Evolutionary conservation across 306 rosid genomes (phyloP).

Genomic region (Carpinus viminea): DNA sequence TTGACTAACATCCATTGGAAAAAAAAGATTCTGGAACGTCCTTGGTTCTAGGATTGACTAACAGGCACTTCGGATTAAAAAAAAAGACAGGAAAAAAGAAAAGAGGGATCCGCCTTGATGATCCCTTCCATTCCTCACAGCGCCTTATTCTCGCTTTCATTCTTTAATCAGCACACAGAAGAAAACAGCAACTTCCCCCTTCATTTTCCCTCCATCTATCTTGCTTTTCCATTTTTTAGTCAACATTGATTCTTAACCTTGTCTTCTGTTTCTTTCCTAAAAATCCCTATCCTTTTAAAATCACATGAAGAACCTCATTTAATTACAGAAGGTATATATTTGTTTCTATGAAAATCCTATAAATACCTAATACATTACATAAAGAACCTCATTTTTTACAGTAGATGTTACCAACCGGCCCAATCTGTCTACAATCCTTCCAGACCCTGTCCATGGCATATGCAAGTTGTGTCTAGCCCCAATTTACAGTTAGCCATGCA

Average conservation of each 20-base stretch:
- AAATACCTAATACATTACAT: not conserved
- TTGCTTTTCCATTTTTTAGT: not conserved
- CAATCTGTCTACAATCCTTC: not conserved
- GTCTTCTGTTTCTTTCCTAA: not conserved
- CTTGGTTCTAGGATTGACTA: not conserved
- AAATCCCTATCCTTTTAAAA: not conserved
- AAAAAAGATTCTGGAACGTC: not conserved
- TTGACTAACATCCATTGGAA: not conserved
- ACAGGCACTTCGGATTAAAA: not conserved
- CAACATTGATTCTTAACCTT: not conserved
- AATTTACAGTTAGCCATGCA: no score
- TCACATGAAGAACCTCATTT: not conserved
- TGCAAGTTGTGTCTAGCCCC: not conserved
- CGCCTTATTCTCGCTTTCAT: not conserved
- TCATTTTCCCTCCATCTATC: not conserved
- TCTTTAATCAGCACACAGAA: not conserved
- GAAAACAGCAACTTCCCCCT: no score
- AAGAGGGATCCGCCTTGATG: not conserved
- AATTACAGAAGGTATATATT: no score
- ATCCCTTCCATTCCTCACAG: not conserved
- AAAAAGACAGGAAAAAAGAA: not conserved
- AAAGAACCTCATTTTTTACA: not conserved
- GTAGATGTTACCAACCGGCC: no score
- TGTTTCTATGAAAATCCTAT: not conserved
- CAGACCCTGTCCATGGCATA: not conserved